A percentile compares a stretch with the other conserved stretches of the same genome.
phyloP scores from a whole-genome alignment of 345 rosid genomes.

The Populus tremula region DNA sequence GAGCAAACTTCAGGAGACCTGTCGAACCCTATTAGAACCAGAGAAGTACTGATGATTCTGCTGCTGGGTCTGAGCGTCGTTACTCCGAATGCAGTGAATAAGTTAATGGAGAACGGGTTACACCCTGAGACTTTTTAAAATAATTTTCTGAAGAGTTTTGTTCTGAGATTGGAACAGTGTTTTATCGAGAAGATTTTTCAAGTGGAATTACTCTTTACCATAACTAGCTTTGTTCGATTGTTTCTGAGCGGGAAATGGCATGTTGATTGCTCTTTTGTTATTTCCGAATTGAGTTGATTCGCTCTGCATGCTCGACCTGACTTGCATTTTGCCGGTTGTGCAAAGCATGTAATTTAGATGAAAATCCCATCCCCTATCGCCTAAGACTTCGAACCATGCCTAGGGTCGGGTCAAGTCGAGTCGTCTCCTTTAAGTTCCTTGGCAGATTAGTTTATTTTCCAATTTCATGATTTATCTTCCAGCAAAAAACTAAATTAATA shows the following conservation, averaged over 20 bases:
- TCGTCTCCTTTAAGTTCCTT: too few species aligned
- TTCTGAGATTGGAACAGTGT: slow-evolving; percentile 9
- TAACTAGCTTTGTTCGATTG: background rate
- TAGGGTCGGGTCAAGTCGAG: too few species aligned
- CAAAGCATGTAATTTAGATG: too few species aligned
- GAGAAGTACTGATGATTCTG: background rate
- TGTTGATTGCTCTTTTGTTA: too few species aligned
- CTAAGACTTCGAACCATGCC: too few species aligned
- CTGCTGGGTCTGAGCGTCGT: background rate
- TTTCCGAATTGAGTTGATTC: too few species aligned
- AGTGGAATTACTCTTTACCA: background rate
- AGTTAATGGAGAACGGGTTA: slow-evolving; percentile 6
- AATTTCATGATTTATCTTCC: too few species aligned
- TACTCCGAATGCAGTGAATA: slow-evolving; percentile 15
- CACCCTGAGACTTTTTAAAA: slow-evolving; percentile 2
- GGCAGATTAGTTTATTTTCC: too few species aligned
- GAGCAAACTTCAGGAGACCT: slow-evolving; percentile 75
- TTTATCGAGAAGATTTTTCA: background rate
- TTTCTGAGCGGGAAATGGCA: background rate
- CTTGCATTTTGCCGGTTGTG: too few species aligned
- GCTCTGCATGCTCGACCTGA: too few species aligned
- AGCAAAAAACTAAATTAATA: too few species aligned
- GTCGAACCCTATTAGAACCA: slow-evolving; percentile 74
- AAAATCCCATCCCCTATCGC: too few species aligned
- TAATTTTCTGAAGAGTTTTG: slow-evolving; percentile 30